These are phyloP conservation scores for Candida pseudoviswanathii DNA, from an alignment of 1,139 yeast species.

Conservation along the genomic window DNA sequence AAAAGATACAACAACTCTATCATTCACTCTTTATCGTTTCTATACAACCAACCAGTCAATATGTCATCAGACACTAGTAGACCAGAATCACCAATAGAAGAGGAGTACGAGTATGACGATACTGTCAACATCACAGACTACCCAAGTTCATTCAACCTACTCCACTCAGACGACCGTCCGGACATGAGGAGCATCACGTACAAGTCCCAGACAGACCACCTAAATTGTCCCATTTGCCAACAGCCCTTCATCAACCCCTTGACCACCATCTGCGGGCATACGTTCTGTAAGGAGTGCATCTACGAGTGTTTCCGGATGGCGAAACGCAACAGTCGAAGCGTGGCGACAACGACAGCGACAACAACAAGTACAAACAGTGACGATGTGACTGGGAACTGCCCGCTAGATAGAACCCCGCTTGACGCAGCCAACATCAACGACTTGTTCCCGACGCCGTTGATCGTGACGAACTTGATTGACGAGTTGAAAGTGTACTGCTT, in stretches of 20 bases:
- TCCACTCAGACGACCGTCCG: conserved; percentile 23
- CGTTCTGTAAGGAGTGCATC: conserved; percentile 57
- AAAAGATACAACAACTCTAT: neutral
- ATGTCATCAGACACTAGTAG: conserved; percentile 2
- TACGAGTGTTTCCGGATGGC: conserved; percentile 47
- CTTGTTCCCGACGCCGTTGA: conserved; percentile 61
- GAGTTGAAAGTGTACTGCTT: conserved; percentile 62
- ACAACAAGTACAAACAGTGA: conserved; percentile 4
- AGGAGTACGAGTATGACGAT: conserved; percentile 19
- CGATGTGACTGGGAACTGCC: conserved; percentile 47
- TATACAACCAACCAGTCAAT: no score
- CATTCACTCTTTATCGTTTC: no score
- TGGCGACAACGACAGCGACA: neutral
- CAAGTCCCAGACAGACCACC: conserved; percentile 49
- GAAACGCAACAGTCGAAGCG: conserved; percentile 14
- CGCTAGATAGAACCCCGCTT: conserved; percentile 61
- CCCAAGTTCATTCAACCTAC: conserved; percentile 24
- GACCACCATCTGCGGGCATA: conserved; percentile 62
- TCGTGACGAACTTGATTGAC: conserved; percentile 62
- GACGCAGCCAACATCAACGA: conserved; percentile 41
- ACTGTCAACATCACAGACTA: conserved; percentile 10
- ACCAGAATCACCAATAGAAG: neutral
- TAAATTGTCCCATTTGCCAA: conserved; percentile 60
- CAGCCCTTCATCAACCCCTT: conserved; percentile 57
- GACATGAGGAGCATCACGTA: conserved; percentile 39